phyloP scores from a whole-genome alignment of 768 basidiomycete species.

The Megacollybia marginata region DNA sequence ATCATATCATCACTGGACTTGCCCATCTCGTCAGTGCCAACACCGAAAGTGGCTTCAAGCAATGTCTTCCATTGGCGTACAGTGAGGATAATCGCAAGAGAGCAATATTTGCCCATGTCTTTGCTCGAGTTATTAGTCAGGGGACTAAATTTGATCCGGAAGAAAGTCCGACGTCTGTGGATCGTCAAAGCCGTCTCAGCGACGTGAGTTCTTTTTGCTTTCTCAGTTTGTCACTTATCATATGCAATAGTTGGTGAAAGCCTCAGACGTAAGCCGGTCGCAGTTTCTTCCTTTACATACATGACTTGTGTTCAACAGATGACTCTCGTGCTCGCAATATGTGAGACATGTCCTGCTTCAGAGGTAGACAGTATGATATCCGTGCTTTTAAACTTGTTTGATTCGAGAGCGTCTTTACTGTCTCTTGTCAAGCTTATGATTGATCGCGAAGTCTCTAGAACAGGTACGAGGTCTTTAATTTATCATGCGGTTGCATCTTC shows the following conservation, averaged over 20 bases:
- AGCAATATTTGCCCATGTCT: conserved; percentile 77
- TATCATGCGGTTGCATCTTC: neutral
- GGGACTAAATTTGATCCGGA: conserved; percentile 71
- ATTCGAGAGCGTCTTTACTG: conserved; percentile 67
- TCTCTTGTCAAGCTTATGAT: conserved; percentile 76
- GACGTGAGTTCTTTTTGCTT: neutral
- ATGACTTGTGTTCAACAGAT: neutral
- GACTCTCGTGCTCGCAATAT: conserved; percentile 70
- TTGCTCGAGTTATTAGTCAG: conserved; percentile 72
- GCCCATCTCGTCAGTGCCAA: conserved; percentile 79
- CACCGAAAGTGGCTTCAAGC: conserved; percentile 83
- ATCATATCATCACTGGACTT: conserved; percentile 73
- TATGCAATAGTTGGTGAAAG: conserved; percentile 54
- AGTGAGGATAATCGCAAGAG: conserved; percentile 63
- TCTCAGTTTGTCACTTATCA: too few species aligned
- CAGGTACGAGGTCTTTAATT: conserved; percentile 40
- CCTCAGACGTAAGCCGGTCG: conserved; percentile 50
- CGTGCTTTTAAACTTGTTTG: conserved; percentile 80
- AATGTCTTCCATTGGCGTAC: conserved; percentile 76
- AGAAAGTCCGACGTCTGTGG: conserved; percentile 22
- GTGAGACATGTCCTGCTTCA: conserved; percentile 71
- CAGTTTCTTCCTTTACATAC: neutral
- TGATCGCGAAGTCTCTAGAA: conserved; percentile 73
- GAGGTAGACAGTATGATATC: conserved; percentile 84
- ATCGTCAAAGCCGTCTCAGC: neutral